phyloP scores from a whole-genome alignment of 2,329 filamentous ascomycete species.

The Trichoderma asperellum region DNA sequence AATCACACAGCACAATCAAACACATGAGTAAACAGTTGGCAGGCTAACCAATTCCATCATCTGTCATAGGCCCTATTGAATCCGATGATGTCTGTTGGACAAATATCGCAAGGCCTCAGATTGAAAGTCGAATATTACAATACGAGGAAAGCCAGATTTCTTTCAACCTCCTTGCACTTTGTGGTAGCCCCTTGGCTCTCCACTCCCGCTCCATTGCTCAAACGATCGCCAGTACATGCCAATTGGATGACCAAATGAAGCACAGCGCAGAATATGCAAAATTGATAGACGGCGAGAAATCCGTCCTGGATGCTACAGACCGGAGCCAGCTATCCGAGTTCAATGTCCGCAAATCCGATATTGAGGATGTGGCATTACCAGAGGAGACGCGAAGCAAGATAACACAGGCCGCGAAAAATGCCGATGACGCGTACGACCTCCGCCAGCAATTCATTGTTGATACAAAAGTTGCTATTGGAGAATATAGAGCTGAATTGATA shows the following conservation, averaged over 20 bases:
- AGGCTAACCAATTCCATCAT: not conserved
- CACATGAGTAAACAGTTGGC: not conserved
- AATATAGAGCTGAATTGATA: conserved; percentile 55
- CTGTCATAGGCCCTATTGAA: conserved; percentile 32
- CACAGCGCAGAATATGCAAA: conserved; percentile 32
- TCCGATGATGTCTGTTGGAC: conserved; percentile 62
- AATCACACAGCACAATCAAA: not conserved
- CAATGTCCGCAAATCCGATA: conserved; percentile 35
- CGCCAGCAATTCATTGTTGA: conserved; percentile 47
- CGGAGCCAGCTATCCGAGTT: conserved; percentile 39
- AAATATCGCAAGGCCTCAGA: conserved; percentile 62
- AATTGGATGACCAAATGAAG: conserved; percentile 43
- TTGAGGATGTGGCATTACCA: conserved; percentile 35
- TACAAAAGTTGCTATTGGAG: conserved; percentile 47
- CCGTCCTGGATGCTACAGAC: conserved; percentile 34
- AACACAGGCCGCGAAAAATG: conserved; percentile 23
- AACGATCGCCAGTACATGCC: conserved; percentile 46
- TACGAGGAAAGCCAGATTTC: conserved; percentile 67
- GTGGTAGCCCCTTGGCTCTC: conserved; percentile 63
- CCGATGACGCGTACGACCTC: conserved; percentile 41
- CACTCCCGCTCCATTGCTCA: conserved; percentile 53
- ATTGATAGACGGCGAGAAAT: conserved; percentile 33
- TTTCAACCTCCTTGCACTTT: conserved; percentile 79
- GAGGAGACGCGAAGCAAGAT: conserved; percentile 30
- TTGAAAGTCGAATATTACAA: conserved; percentile 68